Percentiles rank a stretch among this genome's conserved stretches.
These are phyloP conservation scores for Nemania diffusa DNA, from an alignment of 2,329 filamentous ascomycete species.

Conservation along the genomic window DNA sequence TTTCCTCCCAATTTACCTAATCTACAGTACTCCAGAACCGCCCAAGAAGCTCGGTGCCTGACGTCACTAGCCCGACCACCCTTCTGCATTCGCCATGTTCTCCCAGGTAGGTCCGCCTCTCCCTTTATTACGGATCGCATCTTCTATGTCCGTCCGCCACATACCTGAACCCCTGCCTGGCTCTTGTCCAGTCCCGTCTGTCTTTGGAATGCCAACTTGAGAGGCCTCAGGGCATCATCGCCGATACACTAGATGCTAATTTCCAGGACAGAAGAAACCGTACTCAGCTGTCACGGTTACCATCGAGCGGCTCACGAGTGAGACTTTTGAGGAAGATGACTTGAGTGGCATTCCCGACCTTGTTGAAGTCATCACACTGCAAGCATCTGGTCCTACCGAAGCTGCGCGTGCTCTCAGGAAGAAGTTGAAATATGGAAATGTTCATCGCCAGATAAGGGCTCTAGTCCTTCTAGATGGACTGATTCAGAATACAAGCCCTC, in stretches of 20 bases:
- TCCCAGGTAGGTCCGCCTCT: slow-evolving; percentile 33
- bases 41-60: slow-evolving; percentile 17
- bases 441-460: slow-evolving; percentile 91
- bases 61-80: slow-evolving; percentile 28
- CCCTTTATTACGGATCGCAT: not conserved
- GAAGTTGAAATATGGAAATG: slow-evolving; percentile 97
- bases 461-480: slow-evolving; percentile 90
- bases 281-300: slow-evolving; percentile 94
- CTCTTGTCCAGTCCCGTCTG: not conserved
- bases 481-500: slow-evolving; percentile 90
- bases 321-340: slow-evolving; percentile 90
- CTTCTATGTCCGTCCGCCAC: not conserved
- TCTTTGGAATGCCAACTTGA: not conserved
- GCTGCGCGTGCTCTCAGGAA: slow-evolving; percentile 93
- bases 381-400: slow-evolving; percentile 86
- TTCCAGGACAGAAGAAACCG: slow-evolving; percentile 74
- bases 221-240: not conserved
- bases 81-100: slow-evolving; percentile 34
- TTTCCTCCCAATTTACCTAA: not conserved
- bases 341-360: slow-evolving; percentile 91
- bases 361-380: slow-evolving; percentile 91
- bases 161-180: slow-evolving; percentile 2
- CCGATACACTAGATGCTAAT: slow-evolving; percentile 14
- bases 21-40: not conserved
- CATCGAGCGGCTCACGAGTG: slow-evolving; percentile 89